Evolutionary conservation across 768 basidiomycete genomes (phyloP), one percentile per base, ranked within the genome.

Genomic region (Roridomyces roridus): DNA sequence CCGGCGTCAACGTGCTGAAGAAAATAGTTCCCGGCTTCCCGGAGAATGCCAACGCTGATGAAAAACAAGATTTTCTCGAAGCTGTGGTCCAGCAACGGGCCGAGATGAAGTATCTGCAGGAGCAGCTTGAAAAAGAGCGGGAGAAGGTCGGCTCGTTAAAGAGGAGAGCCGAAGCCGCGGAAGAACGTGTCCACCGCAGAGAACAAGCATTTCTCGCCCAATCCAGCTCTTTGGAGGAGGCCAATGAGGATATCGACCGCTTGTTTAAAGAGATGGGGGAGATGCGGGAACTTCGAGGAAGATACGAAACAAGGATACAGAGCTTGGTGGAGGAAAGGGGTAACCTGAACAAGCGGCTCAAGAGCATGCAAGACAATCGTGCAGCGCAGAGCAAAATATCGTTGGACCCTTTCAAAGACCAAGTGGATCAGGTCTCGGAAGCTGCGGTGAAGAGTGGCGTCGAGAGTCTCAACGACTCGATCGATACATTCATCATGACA

Each of bases 341-440:
- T 24, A 34, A 18, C 8, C 23, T 42, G 12, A 45, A 37, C 18
- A 34, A 42, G 18, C 50, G 46, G 14, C 39, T 57, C 28, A 49
- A 44, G 42, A 39, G 28, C 23, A 10, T 29, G 7, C 26, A 18
- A n/a, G 21, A 40, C 39, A 18, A n/a, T 5, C 39, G 29, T n/a
- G 18, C 36, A 23, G 17, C n/a, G 24, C 26, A n/a, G 3, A 31
- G 23, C 25, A 14, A 20, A 10, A 26, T 51, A 3, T 41, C 56
- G 9, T 42, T 61, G 50, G 62, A 63, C 35, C 41, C 46, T 9
- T 65, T 58, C 28, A 56, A 57, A 35, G 56, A 59, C 41, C 36
- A 51, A 23, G 28, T 60, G 20, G 62, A 64, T 31, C 54, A 56
- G n/a, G 57, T 63, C 21, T 65, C 64, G 17, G 64, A 59, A 25